These are phyloP conservation scores for Aspergillus coremiiformis DNA, from an alignment of 495 filamentous ascomycete genomes.

Conservation along the genomic window DNA sequence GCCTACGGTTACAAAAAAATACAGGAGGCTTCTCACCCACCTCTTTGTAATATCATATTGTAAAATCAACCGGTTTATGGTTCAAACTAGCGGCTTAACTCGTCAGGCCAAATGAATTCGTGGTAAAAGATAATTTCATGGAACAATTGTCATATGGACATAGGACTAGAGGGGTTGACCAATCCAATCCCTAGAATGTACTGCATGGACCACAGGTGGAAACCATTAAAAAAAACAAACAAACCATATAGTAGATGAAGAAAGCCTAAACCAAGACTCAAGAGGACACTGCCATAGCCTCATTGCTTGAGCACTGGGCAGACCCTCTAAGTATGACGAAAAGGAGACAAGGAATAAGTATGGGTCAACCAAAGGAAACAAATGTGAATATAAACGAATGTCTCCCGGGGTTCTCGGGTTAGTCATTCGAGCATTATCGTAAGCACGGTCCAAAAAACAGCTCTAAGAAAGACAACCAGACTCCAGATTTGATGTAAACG, in stretches of 20 bases:
- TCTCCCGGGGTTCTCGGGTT: neutral
- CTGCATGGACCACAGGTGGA: neutral
- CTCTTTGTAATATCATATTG: neutral
- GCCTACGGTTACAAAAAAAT: too few relatives aligned
- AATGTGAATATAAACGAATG: slow-evolving; percentile 3
- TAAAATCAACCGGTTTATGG: neutral
- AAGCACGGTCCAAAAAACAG: slow-evolving; percentile 8
- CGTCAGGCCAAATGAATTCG: neutral
- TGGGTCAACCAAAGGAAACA: neutral
- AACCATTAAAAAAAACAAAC: neutral
- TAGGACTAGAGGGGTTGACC: neutral
- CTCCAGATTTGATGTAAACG: slow-evolving; percentile 20
- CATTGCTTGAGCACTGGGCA: neutral
- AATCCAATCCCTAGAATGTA: neutral
- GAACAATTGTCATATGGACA: slow-evolving; percentile 8
- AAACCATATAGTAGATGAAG: neutral
- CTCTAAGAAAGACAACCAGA: slow-evolving; percentile 14
- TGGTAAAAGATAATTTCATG: neutral
- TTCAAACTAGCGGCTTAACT: neutral
- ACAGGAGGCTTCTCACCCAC: neutral
- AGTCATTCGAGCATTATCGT: slow-evolving; percentile 3
- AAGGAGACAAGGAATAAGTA: neutral
- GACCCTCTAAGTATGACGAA: neutral
- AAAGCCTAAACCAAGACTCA: neutral
- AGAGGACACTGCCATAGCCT: neutral